phyloP scores from a whole-genome alignment of 2,329 filamentous ascomycete genomes.

The Apiospora hydei region DNA sequence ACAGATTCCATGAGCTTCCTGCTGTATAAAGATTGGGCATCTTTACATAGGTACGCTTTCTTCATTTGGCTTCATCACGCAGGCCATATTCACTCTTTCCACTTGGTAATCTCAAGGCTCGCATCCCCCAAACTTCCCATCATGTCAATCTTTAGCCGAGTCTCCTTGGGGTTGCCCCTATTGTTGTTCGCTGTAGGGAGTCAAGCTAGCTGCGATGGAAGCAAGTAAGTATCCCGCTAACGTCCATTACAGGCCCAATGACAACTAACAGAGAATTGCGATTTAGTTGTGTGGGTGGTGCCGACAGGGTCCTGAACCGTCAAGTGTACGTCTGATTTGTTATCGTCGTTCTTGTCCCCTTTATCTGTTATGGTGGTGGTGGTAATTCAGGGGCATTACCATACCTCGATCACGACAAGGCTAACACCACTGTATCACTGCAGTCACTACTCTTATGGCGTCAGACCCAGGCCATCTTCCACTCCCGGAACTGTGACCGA shows the following conservation, averaged over 20 bases:
- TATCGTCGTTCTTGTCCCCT: too few species aligned
- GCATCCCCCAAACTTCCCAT: neutral
- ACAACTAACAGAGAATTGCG: neutral
- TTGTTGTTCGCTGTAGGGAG: neutral
- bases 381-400: neutral
- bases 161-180: neutral
- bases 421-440: neutral
- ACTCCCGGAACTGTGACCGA: neutral
- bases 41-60: too few species aligned
- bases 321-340: neutral
- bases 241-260: accelerated
- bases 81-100: neutral
- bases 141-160: slow-evolving; percentile 9
- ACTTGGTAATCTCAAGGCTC: neutral
- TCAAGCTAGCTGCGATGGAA: neutral
- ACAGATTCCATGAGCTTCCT: neutral
- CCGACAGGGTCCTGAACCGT: neutral
- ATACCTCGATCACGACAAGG: neutral
- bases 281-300: neutral
- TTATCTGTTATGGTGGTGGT: neutral
- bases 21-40: neutral
- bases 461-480: neutral
- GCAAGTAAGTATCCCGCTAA: neutral
- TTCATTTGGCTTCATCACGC: neutral
- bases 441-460: neutral